A percentile compares a stretch with the other conserved stretches of the same genome.
Conservation (phyloP, 2,329 filamentous ascomycete species). For the Phaeosphaeriaceae sp. region DNA sequence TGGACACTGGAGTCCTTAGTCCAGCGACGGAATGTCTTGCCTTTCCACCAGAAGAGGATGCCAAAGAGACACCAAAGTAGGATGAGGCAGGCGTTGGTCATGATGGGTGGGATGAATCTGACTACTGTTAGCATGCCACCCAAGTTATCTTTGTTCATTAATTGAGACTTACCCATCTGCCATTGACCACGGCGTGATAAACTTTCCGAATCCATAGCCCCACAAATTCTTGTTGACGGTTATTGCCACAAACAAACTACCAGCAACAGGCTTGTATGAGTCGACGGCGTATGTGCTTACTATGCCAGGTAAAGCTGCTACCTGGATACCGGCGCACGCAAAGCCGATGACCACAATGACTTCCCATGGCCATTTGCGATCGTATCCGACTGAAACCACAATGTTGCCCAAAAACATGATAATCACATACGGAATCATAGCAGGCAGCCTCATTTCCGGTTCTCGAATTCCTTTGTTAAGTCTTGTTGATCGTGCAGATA, state of each 20-base stretch:
- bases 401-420: constrained; percentile 66
- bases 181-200: constrained; percentile 60
- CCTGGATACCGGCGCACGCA: constrained; percentile 63
- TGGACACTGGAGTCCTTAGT: constrained; percentile 63
- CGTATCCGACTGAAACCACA: constrained; percentile 60
- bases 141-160: neutral
- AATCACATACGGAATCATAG: constrained; percentile 63
- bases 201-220: constrained; percentile 66
- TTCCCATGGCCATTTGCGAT: constrained; percentile 61
- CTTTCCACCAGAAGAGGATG: constrained; percentile 63
- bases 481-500: constrained; percentile 60
- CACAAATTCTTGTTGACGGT: constrained; percentile 70
- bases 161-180: constrained; percentile 50
- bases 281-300: constrained; percentile 66
- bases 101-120: constrained; percentile 60
- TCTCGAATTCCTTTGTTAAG: constrained; percentile 63
- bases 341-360: constrained; percentile 66
- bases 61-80: constrained; percentile 62
- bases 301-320: constrained; percentile 66
- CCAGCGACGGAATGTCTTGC: constrained; percentile 65
- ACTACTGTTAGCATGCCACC: constrained; percentile 8
- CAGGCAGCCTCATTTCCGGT: constrained; percentile 63
- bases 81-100: constrained; percentile 64
- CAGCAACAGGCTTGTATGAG: constrained; percentile 68
- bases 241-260: constrained; percentile 64